Evolutionary conservation across 495 filamentous ascomycete genomes (phyloP).

Genomic region (Penicillium cosmopolitanum): DNA sequence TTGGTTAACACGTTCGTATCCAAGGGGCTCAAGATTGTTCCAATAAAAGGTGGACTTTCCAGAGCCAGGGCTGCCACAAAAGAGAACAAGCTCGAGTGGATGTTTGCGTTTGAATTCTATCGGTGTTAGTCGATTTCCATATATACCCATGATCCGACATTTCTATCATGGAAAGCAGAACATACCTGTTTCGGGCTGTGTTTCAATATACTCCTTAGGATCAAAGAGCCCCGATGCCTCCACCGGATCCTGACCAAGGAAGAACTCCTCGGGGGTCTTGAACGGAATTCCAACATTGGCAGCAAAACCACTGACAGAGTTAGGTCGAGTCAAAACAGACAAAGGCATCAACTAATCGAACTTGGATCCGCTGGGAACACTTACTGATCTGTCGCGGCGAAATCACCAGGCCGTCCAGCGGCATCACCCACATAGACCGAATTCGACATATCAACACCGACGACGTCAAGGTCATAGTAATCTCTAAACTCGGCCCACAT

Average conservation of each 20-base stretch:
- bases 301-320: conserved; percentile 64
- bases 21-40: conserved; percentile 74
- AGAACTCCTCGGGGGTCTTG: conserved; percentile 89
- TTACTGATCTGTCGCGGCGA: conserved; percentile 81
- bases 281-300: conserved; percentile 79
- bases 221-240: conserved; percentile 72
- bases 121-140: background rate
- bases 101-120: conserved; percentile 63
- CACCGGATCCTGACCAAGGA: conserved; percentile 65
- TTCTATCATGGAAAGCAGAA: conserved; percentile 4
- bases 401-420: conserved; percentile 65
- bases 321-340: background rate
- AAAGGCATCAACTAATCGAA: background rate
- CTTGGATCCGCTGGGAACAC: background rate
- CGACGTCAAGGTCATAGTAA: conserved; percentile 69
- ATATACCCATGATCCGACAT: background rate
- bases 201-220: conserved; percentile 53
- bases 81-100: conserved; percentile 74
- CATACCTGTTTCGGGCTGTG: conserved; percentile 41
- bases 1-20: conserved; percentile 87
- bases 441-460: conserved; percentile 63
- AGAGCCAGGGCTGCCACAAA: conserved; percentile 84
- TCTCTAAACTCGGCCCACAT: conserved; percentile 88
- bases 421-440: conserved; percentile 94
- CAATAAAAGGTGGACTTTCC: conserved; percentile 93